phyloP scores from a whole-genome alignment of 2,329 filamentous ascomycete species.

The Monosporascus sp. region DNA sequence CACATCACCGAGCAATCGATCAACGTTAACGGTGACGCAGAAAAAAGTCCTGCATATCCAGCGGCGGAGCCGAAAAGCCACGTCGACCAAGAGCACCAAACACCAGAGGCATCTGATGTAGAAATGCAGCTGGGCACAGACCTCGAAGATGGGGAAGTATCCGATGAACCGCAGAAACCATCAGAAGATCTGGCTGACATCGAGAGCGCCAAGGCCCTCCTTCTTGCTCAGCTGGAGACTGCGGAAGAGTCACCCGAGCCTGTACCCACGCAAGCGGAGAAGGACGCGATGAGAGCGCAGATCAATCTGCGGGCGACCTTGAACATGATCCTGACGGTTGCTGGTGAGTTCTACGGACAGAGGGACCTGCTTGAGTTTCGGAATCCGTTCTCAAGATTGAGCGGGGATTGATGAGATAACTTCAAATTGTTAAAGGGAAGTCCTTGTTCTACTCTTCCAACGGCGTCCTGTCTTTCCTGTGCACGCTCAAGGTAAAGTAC shows the following conservation, averaged over 20 bases:
- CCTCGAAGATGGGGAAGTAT: conserved; percentile 34
- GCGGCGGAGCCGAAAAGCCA: not conserved
- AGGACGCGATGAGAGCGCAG: conserved; percentile 27
- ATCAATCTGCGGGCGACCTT: conserved; percentile 65
- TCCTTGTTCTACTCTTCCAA: no score
- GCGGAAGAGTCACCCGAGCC: conserved; percentile 2
- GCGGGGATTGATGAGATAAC: not conserved
- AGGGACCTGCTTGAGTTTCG: conserved; percentile 76
- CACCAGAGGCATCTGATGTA: conserved; percentile 31
- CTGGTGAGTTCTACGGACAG: conserved; percentile 86
- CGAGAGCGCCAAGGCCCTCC: conserved; percentile 42
- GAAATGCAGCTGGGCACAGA: conserved; percentile 29
- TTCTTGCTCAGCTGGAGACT: conserved; percentile 41
- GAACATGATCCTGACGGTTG: conserved; percentile 86
- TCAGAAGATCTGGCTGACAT: conserved; percentile 29
- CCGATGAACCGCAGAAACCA: conserved; percentile 20
- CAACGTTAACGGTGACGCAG: conserved; percentile 1
- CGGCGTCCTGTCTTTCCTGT: not conserved
- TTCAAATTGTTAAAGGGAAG: not conserved
- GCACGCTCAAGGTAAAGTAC: not conserved
- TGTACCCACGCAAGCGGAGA: conserved; percentile 24
- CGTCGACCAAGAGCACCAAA: conserved; percentile 38
- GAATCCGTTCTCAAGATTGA: conserved; percentile 44
- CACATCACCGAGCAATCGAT: not conserved
- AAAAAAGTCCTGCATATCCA: conserved; percentile 17